Conservation (phyloP, 257 asterid genomes). For the Lycium ferocissimum region DNA sequence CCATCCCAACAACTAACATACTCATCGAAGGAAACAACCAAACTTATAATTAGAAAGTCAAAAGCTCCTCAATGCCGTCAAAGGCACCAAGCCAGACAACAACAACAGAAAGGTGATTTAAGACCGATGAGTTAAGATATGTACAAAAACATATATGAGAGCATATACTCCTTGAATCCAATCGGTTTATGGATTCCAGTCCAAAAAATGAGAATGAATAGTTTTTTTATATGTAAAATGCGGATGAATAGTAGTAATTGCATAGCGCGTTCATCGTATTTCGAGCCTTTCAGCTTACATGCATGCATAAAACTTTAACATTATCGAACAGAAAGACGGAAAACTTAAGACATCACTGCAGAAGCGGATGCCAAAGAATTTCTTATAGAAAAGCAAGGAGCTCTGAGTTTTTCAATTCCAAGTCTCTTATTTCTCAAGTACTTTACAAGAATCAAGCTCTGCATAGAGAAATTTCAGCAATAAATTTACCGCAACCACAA, state of each 20-base stretch:
- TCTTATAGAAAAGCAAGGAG: neutral
- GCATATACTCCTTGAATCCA: neutral
- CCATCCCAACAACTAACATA: neutral
- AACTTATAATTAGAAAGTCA: neutral
- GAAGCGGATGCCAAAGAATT: neutral
- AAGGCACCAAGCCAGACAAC: neutral
- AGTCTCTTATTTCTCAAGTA: neutral
- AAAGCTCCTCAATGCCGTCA: neutral
- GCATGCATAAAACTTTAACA: neutral
- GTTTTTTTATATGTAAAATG: conserved; percentile 4
- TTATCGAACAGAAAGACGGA: neutral
- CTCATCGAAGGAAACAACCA: neutral
- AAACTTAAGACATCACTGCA: conserved; percentile 1
- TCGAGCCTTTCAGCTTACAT: neutral
- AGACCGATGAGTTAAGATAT: neutral
- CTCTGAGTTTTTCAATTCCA: neutral
- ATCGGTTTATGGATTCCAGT: neutral
- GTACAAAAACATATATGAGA: neutral
- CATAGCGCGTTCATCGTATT: neutral
- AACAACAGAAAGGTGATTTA: neutral
- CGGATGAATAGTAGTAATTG: neutral
- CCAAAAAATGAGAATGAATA: neutral
- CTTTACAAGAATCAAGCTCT: neutral
- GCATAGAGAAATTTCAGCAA: neutral
- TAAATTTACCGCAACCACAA: neutral